Evolutionary conservation across 2,329 filamentous ascomycete genomes (phyloP).

Genomic region (Didymella segeticola): DNA sequence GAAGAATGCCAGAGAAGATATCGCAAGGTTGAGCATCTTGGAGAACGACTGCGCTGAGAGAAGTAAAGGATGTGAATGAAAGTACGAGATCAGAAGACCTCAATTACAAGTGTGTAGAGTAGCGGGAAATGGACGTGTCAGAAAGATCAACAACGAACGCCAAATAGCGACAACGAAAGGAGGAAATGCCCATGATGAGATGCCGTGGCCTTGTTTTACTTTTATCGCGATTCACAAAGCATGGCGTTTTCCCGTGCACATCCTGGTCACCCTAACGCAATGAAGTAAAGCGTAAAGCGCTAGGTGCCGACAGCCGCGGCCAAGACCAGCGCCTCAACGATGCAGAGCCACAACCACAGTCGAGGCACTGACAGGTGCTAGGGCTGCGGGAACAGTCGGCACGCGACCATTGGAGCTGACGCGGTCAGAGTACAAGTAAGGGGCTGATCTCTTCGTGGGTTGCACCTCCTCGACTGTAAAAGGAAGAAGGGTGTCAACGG

Average conservation of each 20-base stretch:
- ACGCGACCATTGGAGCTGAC: slow-evolving; percentile 8
- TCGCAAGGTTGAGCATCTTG: slow-evolving; percentile 19
- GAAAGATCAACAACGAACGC: neutral
- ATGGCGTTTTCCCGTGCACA: slow-evolving; percentile 2
- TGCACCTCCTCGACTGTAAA: too few relatives aligned
- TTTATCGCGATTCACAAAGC: slow-evolving; percentile 11
- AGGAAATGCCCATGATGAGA: slow-evolving; percentile 3
- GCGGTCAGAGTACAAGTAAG: neutral
- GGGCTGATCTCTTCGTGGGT: neutral
- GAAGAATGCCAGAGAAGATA: slow-evolving; percentile 19
- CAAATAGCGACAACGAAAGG: neutral
- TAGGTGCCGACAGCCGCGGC: slow-evolving; percentile 14
- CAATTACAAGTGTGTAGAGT: neutral
- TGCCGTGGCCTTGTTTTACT: slow-evolving; percentile 12
- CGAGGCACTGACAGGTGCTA: slow-evolving; percentile 12
- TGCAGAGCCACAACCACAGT: slow-evolving; percentile 10
- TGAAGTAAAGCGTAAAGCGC: neutral
- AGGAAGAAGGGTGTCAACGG: neutral
- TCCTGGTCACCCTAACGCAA: slow-evolving; percentile 8
- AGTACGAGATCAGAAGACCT: neutral
- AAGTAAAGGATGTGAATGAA: neutral
- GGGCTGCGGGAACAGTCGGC: slow-evolving; percentile 12
- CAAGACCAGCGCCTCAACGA: slow-evolving; percentile 7
- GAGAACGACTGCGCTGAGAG: neutral
- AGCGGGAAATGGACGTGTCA: neutral